A percentile compares a stretch with the other conserved stretches of the same genome.
phyloP scores from a whole-genome alignment of 306 rosid species.

The Alnus glutinosa region DNA sequence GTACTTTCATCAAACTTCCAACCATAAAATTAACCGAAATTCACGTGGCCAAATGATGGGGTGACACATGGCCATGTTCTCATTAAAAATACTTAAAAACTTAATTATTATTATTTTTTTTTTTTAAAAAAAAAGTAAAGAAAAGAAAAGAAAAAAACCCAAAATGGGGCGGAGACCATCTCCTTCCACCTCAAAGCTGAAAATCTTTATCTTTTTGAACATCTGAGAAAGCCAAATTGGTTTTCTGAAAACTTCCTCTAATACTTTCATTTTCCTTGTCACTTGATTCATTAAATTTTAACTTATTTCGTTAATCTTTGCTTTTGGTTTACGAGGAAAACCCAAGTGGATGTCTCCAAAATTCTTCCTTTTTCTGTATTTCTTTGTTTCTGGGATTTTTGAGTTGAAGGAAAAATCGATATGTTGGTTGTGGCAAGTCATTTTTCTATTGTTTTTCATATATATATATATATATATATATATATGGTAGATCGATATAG shows the following conservation, averaged over 20 bases:
- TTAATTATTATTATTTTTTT: no score
- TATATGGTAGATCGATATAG: conserved; percentile 40
- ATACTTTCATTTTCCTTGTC: neutral
- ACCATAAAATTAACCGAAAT: no score
- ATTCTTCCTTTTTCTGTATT: neutral
- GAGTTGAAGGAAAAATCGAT: conserved; percentile 16
- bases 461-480: no score
- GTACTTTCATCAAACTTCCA: no score
- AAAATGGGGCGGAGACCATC: neutral
- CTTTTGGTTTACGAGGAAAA: neutral
- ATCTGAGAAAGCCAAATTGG: neutral
- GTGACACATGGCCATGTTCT: no score
- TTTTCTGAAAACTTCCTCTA: conserved; percentile 7
- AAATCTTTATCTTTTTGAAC: neutral
- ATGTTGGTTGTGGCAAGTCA: neutral
- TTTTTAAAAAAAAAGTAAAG: no score
- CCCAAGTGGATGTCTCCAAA: neutral
- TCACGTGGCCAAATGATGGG: no score
- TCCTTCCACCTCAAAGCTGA: neutral
- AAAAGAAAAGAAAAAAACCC: no score
- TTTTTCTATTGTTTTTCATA: neutral
- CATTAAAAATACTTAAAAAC: no score
- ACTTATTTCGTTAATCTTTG: neutral
- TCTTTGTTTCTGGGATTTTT: neutral
- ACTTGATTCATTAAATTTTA: neutral